A percentile compares a stretch with the other conserved stretches of the same genome.
phyloP scores from a whole-genome alignment of 2,329 filamentous ascomycete species.

The Fusarium marasasianum region DNA sequence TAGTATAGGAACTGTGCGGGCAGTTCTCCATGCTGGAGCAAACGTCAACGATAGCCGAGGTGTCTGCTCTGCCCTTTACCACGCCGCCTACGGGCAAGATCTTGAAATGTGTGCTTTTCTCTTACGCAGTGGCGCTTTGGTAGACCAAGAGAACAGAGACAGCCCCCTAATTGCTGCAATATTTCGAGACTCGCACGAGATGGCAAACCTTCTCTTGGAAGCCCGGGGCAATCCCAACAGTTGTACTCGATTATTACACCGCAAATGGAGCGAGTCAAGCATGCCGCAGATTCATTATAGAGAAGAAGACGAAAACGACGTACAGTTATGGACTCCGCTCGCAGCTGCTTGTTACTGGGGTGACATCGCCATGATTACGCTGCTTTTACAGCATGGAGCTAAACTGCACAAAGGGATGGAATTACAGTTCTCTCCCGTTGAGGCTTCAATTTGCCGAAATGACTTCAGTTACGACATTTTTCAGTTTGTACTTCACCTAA shows the following conservation, averaged over 20 bases:
- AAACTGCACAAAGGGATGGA: background rate
- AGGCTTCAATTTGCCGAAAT: background rate
- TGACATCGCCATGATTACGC: background rate
- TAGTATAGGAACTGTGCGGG: background rate
- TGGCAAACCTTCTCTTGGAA: background rate
- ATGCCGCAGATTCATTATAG: background rate
- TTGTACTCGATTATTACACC: background rate
- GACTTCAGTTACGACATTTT: background rate
- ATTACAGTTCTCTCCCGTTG: background rate
- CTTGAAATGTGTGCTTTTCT: background rate
- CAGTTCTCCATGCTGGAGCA: background rate
- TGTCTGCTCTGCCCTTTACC: background rate
- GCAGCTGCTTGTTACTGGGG: background rate
- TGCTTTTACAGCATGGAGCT: background rate
- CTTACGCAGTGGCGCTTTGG: background rate
- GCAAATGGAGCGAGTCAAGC: background rate
- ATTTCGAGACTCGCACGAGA: background rate
- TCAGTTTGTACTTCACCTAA: background rate
- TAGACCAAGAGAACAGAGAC: background rate
- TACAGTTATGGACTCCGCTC: background rate
- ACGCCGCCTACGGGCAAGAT: background rate
- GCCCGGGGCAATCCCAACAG: background rate
- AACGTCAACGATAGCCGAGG: background rate
- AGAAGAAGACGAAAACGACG: background rate
- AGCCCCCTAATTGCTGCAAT: background rate